Evolutionary conservation across 768 basidiomycete genomes (phyloP).

Genomic region (Lentinula sp.): DNA sequence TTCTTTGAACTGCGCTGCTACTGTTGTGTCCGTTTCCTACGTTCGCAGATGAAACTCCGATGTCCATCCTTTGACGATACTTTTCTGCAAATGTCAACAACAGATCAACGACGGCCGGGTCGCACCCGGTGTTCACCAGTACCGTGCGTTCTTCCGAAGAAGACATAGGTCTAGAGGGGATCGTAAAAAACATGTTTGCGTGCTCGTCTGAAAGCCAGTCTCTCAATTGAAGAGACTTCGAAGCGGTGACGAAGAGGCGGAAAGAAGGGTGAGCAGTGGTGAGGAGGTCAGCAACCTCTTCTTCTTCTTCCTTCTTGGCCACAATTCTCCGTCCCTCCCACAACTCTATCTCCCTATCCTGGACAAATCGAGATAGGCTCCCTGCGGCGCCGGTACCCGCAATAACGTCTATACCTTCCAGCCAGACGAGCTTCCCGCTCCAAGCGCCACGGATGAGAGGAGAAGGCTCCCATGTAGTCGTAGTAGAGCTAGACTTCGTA

Average conservation of each 20-base stretch:
- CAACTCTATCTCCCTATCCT: conserved; percentile 59
- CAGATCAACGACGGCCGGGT: conserved; percentile 24
- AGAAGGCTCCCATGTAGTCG: conserved; percentile 35
- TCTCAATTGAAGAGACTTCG: conserved; percentile 57
- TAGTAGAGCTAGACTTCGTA: conserved; percentile 35
- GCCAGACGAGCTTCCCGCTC: conserved; percentile 51
- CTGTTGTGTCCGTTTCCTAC: conserved; percentile 5
- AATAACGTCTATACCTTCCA: conserved; percentile 59
- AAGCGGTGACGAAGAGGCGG: conserved; percentile 56
- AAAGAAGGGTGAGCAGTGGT: conserved; percentile 52
- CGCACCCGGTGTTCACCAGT: conserved; percentile 47
- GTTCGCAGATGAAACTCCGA: conserved; percentile 41
- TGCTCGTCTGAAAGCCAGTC: conserved; percentile 67
- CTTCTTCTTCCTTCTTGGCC: conserved; percentile 35
- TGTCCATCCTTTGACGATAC: conserved; percentile 36
- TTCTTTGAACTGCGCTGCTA: conserved; percentile 37
- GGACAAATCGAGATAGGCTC: conserved; percentile 50
- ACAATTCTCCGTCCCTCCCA: conserved; percentile 63
- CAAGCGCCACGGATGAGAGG: conserved; percentile 53
- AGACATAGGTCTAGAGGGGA: conserved; percentile 58
- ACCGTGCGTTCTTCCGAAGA: conserved; percentile 41
- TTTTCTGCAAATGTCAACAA: conserved; percentile 52
- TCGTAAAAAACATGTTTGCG: conserved; percentile 64
- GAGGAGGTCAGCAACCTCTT: conserved; percentile 31
- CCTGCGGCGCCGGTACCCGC: conserved; percentile 50